Evolutionary conservation across 371 early-diverging fungal species (phyloP).

Genomic region (Mortierella sp.): DNA sequence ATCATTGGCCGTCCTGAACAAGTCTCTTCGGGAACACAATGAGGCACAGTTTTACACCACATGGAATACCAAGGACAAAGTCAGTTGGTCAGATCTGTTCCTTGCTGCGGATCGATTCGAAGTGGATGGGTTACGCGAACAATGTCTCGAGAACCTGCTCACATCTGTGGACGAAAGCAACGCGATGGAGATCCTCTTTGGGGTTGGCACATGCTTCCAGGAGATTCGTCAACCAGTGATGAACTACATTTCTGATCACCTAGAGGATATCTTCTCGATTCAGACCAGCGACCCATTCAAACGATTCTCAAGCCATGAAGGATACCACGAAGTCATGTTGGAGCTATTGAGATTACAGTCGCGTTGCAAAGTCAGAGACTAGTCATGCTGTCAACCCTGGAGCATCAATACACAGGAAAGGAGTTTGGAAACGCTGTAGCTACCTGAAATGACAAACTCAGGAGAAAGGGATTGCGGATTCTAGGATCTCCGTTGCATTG

Average conservation of each 20-base stretch:
- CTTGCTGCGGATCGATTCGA: constrained; percentile 7
- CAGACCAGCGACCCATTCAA: constrained; percentile 9
- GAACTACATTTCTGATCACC: not conserved
- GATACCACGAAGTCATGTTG: constrained; percentile 4
- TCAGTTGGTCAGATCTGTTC: not conserved
- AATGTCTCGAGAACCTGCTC: constrained; percentile 1
- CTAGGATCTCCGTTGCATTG: too few relatives aligned
- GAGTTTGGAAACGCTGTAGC: too few relatives aligned
- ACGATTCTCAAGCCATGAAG: not conserved
- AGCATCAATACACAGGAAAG: too few relatives aligned
- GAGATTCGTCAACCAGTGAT: not conserved
- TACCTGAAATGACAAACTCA: too few relatives aligned
- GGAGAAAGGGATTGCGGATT: too few relatives aligned
- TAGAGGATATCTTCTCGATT: not conserved
- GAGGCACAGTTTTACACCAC: not conserved
- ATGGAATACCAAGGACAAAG: not conserved
- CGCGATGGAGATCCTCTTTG: constrained; percentile 13
- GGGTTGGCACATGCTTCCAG: constrained; percentile 5
- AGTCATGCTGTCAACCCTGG: too few relatives aligned
- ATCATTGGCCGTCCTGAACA: too few relatives aligned
- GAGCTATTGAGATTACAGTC: not conserved
- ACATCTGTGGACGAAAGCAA: constrained; percentile 1
- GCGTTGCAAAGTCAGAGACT: too few relatives aligned
- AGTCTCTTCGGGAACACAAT: not conserved
- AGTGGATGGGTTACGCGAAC: not conserved